Evolutionary conservation across 192 early-diverging fungal genomes (phyloP).

Genomic region (Backusella luteola): DNA sequence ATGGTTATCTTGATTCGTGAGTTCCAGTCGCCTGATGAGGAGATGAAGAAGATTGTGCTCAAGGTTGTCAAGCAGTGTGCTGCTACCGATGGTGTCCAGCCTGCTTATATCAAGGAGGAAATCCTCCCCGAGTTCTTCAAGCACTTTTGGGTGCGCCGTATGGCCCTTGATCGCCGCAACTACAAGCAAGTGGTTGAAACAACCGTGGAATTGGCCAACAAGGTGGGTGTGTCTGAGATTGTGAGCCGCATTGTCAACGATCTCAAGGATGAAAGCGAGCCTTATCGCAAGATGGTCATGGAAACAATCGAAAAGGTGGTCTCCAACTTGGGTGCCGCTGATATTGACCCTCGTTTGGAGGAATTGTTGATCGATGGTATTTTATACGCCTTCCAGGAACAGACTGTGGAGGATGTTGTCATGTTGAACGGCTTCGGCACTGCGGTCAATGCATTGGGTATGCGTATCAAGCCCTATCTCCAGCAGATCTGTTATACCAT

Average conservation of each 20-base stretch:
- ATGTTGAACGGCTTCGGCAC: constrained; percentile 97
- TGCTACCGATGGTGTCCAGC: constrained; percentile 87
- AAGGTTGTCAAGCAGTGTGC: constrained; percentile 97
- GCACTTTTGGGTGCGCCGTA: constrained; percentile 96
- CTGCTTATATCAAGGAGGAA: constrained; percentile 81
- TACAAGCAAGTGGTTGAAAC: constrained; percentile 93
- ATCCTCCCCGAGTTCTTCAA: constrained; percentile 95
- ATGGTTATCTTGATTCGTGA: constrained; percentile 92
- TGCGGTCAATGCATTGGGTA: constrained; percentile 86
- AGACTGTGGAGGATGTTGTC: constrained; percentile 87
- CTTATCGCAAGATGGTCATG: constrained; percentile 97
- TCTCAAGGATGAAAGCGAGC: constrained; percentile 93
- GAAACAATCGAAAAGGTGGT: constrained; percentile 89
- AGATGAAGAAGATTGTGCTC: constrained; percentile 98
- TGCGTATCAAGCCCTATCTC: constrained; percentile 89
- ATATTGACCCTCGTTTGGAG: constrained; percentile 89
- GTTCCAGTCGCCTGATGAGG: constrained; percentile 96
- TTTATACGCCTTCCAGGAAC: constrained; percentile 98
- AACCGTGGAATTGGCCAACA: constrained; percentile 91
- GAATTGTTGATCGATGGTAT: constrained; percentile 97
- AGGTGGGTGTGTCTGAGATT: constrained; percentile 91
- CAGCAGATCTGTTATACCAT: constrained; percentile 94
- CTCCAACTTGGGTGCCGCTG: constrained; percentile 76
- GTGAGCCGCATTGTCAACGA: constrained; percentile 84
- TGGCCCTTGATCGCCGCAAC: constrained; percentile 94